Conservation (phyloP, 495 filamentous ascomycete species). For the Penicillium pulvis region DNA sequence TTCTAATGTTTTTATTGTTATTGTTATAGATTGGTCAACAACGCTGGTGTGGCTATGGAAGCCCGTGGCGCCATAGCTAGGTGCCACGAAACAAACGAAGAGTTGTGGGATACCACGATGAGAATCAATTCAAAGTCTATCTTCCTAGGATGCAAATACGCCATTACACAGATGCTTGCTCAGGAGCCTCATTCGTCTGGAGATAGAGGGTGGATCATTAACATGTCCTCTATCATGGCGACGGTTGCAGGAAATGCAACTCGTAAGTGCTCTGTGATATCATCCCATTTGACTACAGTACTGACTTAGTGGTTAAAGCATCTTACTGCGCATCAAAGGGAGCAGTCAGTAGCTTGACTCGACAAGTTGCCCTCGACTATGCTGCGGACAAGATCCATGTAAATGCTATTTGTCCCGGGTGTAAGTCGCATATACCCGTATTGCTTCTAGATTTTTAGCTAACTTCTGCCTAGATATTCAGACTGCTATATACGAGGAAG, state of each 20-base stretch:
- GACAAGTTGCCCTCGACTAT: conserved; percentile 55
- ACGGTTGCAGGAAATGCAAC: conserved; percentile 36
- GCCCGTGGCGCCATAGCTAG: conserved; percentile 18
- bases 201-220: conserved; percentile 60
- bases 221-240: conserved; percentile 51
- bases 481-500: conserved; percentile 26
- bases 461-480: conserved; percentile 20
- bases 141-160: conserved; percentile 55
- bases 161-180: conserved; percentile 50
- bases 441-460: not conserved
- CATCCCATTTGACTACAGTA: not conserved
- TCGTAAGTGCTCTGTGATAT: conserved; percentile 10
- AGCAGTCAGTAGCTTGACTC: conserved; percentile 52
- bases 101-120: conserved; percentile 47
- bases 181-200: conserved; percentile 47
- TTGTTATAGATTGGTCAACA: conserved; percentile 50
- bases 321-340: conserved; percentile 56
- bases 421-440: conserved; percentile 32
- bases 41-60: conserved; percentile 49
- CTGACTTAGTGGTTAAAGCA: conserved; percentile 20
- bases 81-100: conserved; percentile 43
- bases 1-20: not conserved
- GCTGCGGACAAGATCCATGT: conserved; percentile 51
- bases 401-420: conserved; percentile 59
- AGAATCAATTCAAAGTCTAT: conserved; percentile 47